These are phyloP conservation scores for Anastatica hierochuntica DNA, from an alignment of 345 rosid genomes.

Conservation along the genomic window DNA sequence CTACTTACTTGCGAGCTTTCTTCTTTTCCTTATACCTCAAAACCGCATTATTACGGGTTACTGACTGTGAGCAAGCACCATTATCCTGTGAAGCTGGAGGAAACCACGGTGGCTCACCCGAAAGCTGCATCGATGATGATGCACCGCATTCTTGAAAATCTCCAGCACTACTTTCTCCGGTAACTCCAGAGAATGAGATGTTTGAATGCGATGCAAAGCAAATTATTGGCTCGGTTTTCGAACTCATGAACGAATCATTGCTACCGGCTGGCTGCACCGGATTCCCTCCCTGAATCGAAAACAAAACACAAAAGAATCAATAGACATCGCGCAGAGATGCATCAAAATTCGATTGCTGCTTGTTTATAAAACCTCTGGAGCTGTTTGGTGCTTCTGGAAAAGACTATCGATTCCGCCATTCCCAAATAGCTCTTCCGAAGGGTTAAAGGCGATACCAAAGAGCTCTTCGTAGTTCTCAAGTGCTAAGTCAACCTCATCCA, in stretches of 20 bases:
- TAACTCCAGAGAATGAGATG: conserved; percentile 84
- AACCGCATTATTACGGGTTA: conserved; percentile 64
- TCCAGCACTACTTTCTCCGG: conserved; percentile 69
- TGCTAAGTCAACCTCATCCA: conserved; percentile 74
- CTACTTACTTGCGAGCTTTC: conserved; percentile 84
- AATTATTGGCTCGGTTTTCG: conserved; percentile 79
- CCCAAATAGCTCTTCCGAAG: conserved; percentile 69
- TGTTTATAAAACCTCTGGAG: conserved; percentile 15
- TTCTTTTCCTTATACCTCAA: conserved; percentile 95
- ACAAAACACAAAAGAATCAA: background rate
- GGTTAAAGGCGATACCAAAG: conserved; percentile 67
- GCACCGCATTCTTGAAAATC: conserved; percentile 96
- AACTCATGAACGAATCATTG: conserved; percentile 72
- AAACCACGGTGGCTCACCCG: conserved; percentile 92
- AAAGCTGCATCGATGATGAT: conserved; percentile 48
- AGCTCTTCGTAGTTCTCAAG: conserved; percentile 90
- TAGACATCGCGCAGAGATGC: no score
- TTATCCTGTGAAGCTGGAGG: conserved; percentile 50
- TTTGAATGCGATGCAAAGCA: conserved; percentile 48
- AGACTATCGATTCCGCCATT: conserved; percentile 83
- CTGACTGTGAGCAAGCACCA: conserved; percentile 38
- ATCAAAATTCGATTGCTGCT: background rate
- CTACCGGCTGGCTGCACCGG: conserved; percentile 62
- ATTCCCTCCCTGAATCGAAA: conserved; percentile 22
- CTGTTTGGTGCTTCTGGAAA: conserved; percentile 40